These are phyloP conservation scores for Populus nigra DNA, from an alignment of 345 rosid genomes.

Conservation along the genomic window DNA sequence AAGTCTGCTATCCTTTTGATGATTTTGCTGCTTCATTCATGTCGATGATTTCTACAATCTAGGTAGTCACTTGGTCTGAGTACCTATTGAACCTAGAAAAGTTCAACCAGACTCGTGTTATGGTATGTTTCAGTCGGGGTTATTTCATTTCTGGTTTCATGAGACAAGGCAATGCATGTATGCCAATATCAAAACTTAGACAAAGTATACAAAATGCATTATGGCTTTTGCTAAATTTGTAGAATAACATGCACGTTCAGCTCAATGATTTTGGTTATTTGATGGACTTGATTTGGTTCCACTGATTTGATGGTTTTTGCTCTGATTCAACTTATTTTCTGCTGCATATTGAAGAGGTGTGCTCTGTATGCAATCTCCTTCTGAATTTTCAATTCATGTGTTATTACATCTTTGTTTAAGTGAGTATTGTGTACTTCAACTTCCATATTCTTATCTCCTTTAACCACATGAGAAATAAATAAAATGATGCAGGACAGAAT, in stretches of 20 bases:
- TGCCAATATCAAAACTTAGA: constrained; percentile 20
- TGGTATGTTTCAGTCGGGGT: constrained; percentile 13
- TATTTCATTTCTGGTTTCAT: constrained; percentile 12
- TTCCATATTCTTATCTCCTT: background rate
- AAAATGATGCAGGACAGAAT: background rate
- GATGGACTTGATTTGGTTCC: constrained; percentile 9
- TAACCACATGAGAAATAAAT: background rate
- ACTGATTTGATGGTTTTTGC: background rate
- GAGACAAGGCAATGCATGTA: constrained; percentile 12
- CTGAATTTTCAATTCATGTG: background rate
- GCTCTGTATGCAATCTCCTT: background rate
- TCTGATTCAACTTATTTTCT: background rate
- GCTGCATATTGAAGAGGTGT: background rate
- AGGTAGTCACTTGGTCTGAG: constrained; percentile 3
- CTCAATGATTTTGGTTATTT: constrained; percentile 6
- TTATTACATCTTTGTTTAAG: background rate
- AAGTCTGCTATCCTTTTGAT: constrained; percentile 13
- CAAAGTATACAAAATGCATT: constrained; percentile 11
- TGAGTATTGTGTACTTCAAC: background rate
- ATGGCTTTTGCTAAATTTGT: constrained; percentile 16
- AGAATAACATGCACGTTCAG: constrained; percentile 20
- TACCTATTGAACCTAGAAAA: constrained; percentile 14
- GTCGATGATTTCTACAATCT: constrained; percentile 17
- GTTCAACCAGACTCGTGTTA: constrained; percentile 11
- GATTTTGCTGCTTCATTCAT: constrained; percentile 8